Base-by-base conservation (phyloP, 2,329 filamentous ascomycete species). In the Arthrinium puccinioides region DNA sequence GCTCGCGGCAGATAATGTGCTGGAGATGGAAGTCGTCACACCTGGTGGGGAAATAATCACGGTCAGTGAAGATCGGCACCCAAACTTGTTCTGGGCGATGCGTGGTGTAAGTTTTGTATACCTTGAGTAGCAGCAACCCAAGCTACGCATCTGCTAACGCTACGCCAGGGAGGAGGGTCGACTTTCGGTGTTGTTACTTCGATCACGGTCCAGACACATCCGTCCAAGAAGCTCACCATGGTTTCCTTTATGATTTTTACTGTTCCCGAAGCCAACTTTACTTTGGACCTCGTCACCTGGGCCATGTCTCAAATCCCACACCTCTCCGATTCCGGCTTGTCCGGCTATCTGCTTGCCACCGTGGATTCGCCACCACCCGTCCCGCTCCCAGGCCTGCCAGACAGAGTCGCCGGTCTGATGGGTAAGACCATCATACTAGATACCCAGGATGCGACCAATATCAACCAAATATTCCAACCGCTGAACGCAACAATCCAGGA, bases 71-170 rank as follows among this genome's bases (percentile, higher is more conserved):
- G 59, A 48, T 19, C 49, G 59, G 16, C 59, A 71, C 43, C 33
- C 51, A 3, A 67, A 70, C 16, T 51, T 72, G 2, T 70, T 64
- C 53, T 69, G 66, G 64, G 66, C 67, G 5, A 47, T 70, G 18
- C 52, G 61, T 14, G 67, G 66, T 9, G 67, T 27, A n/a, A n/a
- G 25, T 27, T 27, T n/a, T n/a, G n/a, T n/a, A n/a, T n/a, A n/a
- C n/a, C n/a, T n/a, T n/a, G n/a, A n/a, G 25, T 11, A 11, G 5
- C 13, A 27, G 5, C 5, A 27, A 13, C 25, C 25, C 25, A 4
- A 13, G 9, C 13, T 27, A 27, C 25, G 8, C 5, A 7, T n/a
- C 10, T 11, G 9, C 25, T 3, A 14, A 27, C 25, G 15, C 10
- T 14, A 2, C 13, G 25, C 5, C 9, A 27, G 25, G 25, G 59